Base-by-base conservation (phyloP, 2,329 filamentous ascomycete species). In the Stagonosporopsis chrysanthemi region DNA sequence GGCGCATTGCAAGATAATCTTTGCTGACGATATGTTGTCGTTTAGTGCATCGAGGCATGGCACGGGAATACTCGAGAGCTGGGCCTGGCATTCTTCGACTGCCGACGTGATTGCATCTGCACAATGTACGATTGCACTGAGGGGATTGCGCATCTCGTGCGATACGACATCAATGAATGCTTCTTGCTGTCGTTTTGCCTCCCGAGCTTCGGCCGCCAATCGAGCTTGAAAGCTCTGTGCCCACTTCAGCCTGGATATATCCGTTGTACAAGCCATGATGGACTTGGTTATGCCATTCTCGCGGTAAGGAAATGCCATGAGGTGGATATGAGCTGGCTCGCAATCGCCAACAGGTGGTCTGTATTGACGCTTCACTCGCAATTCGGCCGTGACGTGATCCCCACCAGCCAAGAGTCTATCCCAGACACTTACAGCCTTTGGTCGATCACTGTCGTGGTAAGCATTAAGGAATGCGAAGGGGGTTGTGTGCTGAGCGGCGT, bases 81-180 rank as follows among this genome's bases (percentile, higher is more conserved):
- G 60, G 7, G 63, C 42, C 15, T 52, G 65, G 49, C 56, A 68
- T 56, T 72, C 69, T 47, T 76, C 71, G 5, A 80, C 61, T 0
- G 69, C 74, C 19, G 65, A 72, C 9, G 75, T 65, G 38, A 81
- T 80, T 1, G 73, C 74, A 38, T 82, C 79, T 2, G 79, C 79
- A 47, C 74, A 78, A 36, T 80, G 78, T 4, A 81, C 65, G 28
- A 81, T 80, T 0, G 79, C 79, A 28, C 69, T 73, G 0, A 80
- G 67, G 1, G 78, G 78, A 50, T 80, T 81, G 2, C 79, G 70
- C 77, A 81, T 81, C 56, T 81, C 79, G 61, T 81, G 78, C 4
- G 70, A 75, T 1, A 71, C 69, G 3, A 76, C 73, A 33, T 77
- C 75, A 51, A 77, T 77, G 52, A 77, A 77, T 8, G 71, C 72